Percentiles rank a stretch among this genome's conserved stretches.
These are phyloP conservation scores for Salix dunnii DNA, from an alignment of 345 rosid genomes.

Conservation along the genomic window DNA sequence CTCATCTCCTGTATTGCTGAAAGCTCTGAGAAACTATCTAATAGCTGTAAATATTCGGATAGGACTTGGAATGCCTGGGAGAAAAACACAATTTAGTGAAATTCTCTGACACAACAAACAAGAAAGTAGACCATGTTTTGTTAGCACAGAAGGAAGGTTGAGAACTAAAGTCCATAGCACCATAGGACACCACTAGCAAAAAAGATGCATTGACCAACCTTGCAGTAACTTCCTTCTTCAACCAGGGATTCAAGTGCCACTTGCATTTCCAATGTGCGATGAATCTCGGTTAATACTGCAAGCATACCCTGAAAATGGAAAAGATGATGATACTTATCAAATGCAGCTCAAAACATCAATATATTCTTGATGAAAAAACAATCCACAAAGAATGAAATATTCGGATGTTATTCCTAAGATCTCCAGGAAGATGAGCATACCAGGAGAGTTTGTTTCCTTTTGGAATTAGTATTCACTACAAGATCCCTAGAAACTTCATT, in stretches of 20 bases:
- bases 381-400: not conserved
- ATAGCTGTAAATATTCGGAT: slow-evolving; percentile 90
- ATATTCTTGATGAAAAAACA: not conserved
- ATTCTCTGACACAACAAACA: slow-evolving; percentile 11
- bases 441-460: slow-evolving; percentile 91
- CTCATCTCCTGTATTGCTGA: slow-evolving; percentile 92
- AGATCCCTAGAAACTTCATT: slow-evolving; percentile 99
- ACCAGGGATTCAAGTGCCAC: slow-evolving; percentile 76
- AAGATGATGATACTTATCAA: not conserved
- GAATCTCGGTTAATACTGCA: slow-evolving; percentile 73
- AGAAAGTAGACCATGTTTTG: not conserved
- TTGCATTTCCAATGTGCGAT: slow-evolving; percentile 79
- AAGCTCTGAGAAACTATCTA: slow-evolving; percentile 83
- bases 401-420: not conserved
- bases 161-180: not conserved
- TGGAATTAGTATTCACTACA: slow-evolving; percentile 80
- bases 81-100: slow-evolving; percentile 18
- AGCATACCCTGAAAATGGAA: slow-evolving; percentile 67
- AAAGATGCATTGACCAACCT: slow-evolving; percentile 43
- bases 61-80: slow-evolving; percentile 94
- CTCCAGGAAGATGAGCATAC: slow-evolving; percentile 37
- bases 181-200: not conserved
- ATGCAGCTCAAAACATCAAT: not conserved
- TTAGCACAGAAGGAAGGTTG: not conserved
- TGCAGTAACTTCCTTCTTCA: slow-evolving; percentile 89